Evolutionary conservation across 352 stramenopile genomes (phyloP), one percentile per base, ranked within the genome.

Genomic region (Globisporangium uncinulatum): DNA sequence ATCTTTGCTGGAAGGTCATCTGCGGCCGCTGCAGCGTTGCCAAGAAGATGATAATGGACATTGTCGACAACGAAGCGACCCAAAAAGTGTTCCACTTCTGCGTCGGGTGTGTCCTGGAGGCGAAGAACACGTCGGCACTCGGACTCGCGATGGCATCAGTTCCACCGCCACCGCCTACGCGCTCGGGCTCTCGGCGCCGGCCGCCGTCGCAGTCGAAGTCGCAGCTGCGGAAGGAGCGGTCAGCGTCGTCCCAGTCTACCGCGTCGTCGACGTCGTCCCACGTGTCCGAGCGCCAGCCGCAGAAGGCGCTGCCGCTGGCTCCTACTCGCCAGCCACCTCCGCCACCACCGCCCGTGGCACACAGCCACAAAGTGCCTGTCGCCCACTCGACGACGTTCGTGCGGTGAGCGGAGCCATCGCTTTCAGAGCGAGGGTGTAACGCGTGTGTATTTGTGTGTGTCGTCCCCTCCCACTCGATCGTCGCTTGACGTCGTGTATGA

Each of bases 41-140:
- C 21, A 86, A 86, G 59, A 78, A 79, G 17, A 72, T 86, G 51
- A 75, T 74, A 2, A 54, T 88, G n/a, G 71, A 88, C 51, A 61
- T 86, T 11, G 65, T 67, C 1, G 15, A 46, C 6, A 63, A 72
- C 36, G 62, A 54, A 1, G 47, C 57, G 41, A 65, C 76, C 10
- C 72, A 85, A 31, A 62, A 63, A 4, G 17, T 69, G 17, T 55
- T 86, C 41, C 65, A 65, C 9, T 88, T 85, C 54, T 88, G 75
- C 20, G 54, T 82, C 31, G 59, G 32, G 14, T 86, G 75, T 48
- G 32, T 86, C 1, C 54, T 83, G 10, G 62, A 79, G 57, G 71
- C 73, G 21, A 86, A 83, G 51, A 60, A 79, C 24, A 31, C 63
- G 19, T 70, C 77, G 1, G 63, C 67, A 0, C 82, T 69, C 70